These are phyloP conservation scores for Globisporangium megalacanthum DNA, from an alignment of 352 stramenopile species.

Conservation along the genomic window DNA sequence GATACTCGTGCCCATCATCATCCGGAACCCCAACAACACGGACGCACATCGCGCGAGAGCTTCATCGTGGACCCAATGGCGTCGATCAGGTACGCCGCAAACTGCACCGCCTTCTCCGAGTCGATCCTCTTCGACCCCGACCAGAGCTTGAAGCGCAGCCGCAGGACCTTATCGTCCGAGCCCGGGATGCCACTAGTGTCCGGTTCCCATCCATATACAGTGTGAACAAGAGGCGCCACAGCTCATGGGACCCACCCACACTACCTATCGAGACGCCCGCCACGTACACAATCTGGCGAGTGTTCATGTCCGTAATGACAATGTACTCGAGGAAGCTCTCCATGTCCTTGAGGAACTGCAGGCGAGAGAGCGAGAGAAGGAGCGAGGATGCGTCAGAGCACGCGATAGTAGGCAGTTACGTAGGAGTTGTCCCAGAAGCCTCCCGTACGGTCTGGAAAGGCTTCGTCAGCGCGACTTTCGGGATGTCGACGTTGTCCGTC, in stretches of 20 bases:
- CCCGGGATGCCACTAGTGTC: constrained; percentile 52
- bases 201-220: background rate
- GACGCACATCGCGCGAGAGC: constrained; percentile 57
- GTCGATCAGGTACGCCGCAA: constrained; percentile 56
- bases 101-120: constrained; percentile 29
- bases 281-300: constrained; percentile 48
- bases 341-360: constrained; percentile 54
- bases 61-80: constrained; percentile 68
- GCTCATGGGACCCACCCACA: background rate
- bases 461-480: constrained; percentile 50
- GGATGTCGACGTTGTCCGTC: constrained; percentile 58
- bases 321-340: constrained; percentile 70
- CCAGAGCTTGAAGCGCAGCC: constrained; percentile 58
- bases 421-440: no score
- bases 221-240: background rate
- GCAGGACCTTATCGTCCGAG: constrained; percentile 55
- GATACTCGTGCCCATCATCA: background rate
- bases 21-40: constrained; percentile 2
- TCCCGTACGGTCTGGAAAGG: constrained; percentile 33
- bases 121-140: constrained; percentile 61
- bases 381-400: background rate
- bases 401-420: background rate
- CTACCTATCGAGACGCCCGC: no score
- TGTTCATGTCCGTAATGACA: constrained; percentile 78
- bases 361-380: background rate